A percentile compares a stretch with the other conserved stretches of the same genome.
Conservation (phyloP, 2,329 filamentous ascomycete genomes). For the Nigrospora sphaerica region DNA sequence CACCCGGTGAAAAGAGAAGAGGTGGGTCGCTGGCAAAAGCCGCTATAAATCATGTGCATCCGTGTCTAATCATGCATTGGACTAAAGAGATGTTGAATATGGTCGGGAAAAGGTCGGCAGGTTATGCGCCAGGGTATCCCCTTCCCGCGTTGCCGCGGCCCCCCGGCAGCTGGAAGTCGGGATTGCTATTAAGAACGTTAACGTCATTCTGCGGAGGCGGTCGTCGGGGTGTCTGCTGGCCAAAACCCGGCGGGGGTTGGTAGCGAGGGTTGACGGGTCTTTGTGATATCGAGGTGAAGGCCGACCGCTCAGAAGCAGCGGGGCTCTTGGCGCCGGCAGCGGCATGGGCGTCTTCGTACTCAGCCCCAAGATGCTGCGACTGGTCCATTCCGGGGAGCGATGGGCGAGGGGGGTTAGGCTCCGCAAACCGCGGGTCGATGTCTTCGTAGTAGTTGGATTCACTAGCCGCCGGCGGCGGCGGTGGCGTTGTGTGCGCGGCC, state of each 20-base stretch:
- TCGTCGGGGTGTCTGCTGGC: slow-evolving; percentile 34
- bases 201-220: slow-evolving; percentile 57
- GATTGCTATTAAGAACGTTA: slow-evolving; percentile 70
- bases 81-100: too few species aligned
- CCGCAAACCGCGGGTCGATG: slow-evolving; percentile 79
- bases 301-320: slow-evolving; percentile 69
- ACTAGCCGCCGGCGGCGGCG: slow-evolving; percentile 18
- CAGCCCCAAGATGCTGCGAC: not conserved
- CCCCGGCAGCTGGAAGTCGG: slow-evolving; percentile 71
- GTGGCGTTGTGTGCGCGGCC: slow-evolving; percentile 25
- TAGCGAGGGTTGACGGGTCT: slow-evolving; percentile 74
- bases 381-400: slow-evolving; percentile 20
- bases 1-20: too few species aligned
- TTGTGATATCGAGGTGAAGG: slow-evolving; percentile 87
- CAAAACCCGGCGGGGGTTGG: slow-evolving; percentile 37
- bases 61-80: too few species aligned
- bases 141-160: slow-evolving; percentile 19
- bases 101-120: too few species aligned
- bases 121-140: slow-evolving; percentile 17
- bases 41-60: too few species aligned
- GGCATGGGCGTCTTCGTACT: slow-evolving; percentile 57
- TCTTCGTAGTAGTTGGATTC: slow-evolving; percentile 76
- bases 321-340: slow-evolving; percentile 57
- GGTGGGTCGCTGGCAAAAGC: too few species aligned
- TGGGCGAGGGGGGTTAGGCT: slow-evolving; percentile 20